Base-by-base conservation (phyloP, 2,329 filamentous ascomycete species). In the Paraphoma chrysanthemicola region DNA sequence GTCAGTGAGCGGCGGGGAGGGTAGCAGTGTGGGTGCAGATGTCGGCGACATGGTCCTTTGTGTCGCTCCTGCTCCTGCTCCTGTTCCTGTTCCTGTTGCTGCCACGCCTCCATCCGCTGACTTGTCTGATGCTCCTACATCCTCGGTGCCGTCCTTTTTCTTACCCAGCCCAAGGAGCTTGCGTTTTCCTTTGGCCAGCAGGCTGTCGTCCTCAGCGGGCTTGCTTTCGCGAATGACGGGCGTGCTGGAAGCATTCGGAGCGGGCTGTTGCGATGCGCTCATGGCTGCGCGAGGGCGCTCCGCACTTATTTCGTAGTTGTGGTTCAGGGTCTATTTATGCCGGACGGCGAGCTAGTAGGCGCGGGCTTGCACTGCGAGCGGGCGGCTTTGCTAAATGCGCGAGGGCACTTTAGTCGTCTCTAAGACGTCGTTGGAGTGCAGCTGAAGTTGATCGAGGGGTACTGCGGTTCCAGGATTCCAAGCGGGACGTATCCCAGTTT, bases 131-230 rank as follows among this genome's bases (percentile, higher is more conserved):
- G 57, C 44, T 44, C 56, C 55, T 46, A 60, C 50, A 28, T 60
- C 56, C 23, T 51, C 54, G 41, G 51, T 48, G 48, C 52, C 59
- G 36, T 72, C 71, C 58, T 75, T 74, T 62, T 74, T 76, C 61
- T 75, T 72, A 48, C 68, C 68, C n/a, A 78, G 56, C 14, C 71
- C 73, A 12, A 77, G 65, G 17, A 78, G 58, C 63, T 75, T 75
- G 56, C 68, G 69, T 66, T 77, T 78, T 36, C 69, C 72, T 54
- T 75, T 75, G 28, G 62, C 66, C 47, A 74, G 48, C 7, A 76
- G 57, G 39, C 68, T 54, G 49, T 61, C 62, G 41, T 68, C 67
- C 45, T 67, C 68, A n/a, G 57, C 54, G 8, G 70, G 48, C 52
- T 64, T 68, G 57, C 54, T 63, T 43, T 70, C 68, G 45, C 56